Evolutionary conservation across 345 rosid genomes (phyloP).

Genomic region (Pelargonium nanum): DNA sequence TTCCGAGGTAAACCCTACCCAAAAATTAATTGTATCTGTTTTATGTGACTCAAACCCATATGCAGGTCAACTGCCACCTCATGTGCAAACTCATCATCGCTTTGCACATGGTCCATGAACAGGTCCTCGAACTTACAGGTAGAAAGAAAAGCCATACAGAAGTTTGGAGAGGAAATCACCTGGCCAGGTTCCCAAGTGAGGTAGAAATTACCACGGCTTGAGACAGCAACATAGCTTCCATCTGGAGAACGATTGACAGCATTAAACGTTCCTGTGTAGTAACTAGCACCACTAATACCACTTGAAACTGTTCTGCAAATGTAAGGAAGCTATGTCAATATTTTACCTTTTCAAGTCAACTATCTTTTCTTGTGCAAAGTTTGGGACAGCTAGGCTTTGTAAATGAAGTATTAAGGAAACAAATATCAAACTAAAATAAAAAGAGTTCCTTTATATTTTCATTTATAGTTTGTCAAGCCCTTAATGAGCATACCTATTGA

Average conservation of each 20-base stretch:
- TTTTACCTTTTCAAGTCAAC: constrained; percentile 1
- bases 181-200: constrained; percentile 98
- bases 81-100: too few species aligned
- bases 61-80: too few species aligned
- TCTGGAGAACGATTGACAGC: constrained; percentile 88
- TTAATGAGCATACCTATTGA: constrained; percentile 48
- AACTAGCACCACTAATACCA: constrained; percentile 98
- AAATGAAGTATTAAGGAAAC: background rate
- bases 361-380: background rate
- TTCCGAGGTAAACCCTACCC: too few species aligned
- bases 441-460: too few species aligned
- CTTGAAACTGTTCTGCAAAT: constrained; percentile 94
- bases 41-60: too few species aligned
- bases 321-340: constrained; percentile 28
- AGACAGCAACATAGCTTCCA: constrained; percentile 91
- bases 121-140: too few species aligned
- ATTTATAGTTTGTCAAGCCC: background rate
- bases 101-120: too few species aligned
- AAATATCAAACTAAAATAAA: background rate
- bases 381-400: too few species aligned
- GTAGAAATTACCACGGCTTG: constrained; percentile 96
- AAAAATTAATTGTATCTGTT: too few species aligned
- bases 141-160: background rate
- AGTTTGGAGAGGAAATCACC: constrained; percentile 23
- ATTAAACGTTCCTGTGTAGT: constrained; percentile 88